These are phyloP conservation scores for Candida saitoana DNA, from an alignment of 805 yeast genomes.

Conservation along the genomic window DNA sequence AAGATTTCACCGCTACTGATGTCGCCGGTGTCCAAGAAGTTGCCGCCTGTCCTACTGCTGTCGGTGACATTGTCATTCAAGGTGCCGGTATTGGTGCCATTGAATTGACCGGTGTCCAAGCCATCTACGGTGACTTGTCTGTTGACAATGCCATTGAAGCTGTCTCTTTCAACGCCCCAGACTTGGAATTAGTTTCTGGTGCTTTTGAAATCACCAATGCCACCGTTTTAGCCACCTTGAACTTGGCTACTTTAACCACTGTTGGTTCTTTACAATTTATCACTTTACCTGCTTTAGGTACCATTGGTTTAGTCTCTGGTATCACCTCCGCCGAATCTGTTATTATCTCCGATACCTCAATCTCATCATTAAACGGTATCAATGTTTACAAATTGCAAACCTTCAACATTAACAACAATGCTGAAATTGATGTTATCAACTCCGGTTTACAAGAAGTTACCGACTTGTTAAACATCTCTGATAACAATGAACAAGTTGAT, in stretches of 20 bases:
- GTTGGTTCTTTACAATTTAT: conserved; percentile 78
- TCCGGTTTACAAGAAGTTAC: conserved; percentile 73
- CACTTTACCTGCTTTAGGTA: conserved; percentile 80
- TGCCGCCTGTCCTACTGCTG: conserved; percentile 70
- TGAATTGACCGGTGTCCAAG: conserved; percentile 69
- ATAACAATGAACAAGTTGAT: conserved; percentile 75
- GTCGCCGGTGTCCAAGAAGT: conserved; percentile 74
- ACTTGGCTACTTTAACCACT: conserved; percentile 73
- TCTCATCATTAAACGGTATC: conserved; percentile 66
- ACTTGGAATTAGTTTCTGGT: conserved; percentile 71
- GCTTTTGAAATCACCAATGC: conserved; percentile 57
- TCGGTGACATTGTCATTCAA: conserved; percentile 70
- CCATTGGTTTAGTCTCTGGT: conserved; percentile 63
- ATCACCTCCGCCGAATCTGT: conserved; percentile 71
- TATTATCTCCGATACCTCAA: conserved; percentile 68
- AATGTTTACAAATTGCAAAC: conserved; percentile 42
- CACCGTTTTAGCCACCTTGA: conserved; percentile 62
- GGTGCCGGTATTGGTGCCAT: conserved; percentile 59
- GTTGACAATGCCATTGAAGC: conserved; percentile 64
- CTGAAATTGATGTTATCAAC: conserved; percentile 64
- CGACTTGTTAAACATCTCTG: conserved; percentile 71
- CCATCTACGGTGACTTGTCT: conserved; percentile 70
- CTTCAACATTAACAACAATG: conserved; percentile 90
- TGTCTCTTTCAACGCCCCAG: conserved; percentile 69
- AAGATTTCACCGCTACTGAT: conserved; percentile 65